phyloP scores from a whole-genome alignment of 2,329 filamentous ascomycete species.

The Cercospora canescens region DNA sequence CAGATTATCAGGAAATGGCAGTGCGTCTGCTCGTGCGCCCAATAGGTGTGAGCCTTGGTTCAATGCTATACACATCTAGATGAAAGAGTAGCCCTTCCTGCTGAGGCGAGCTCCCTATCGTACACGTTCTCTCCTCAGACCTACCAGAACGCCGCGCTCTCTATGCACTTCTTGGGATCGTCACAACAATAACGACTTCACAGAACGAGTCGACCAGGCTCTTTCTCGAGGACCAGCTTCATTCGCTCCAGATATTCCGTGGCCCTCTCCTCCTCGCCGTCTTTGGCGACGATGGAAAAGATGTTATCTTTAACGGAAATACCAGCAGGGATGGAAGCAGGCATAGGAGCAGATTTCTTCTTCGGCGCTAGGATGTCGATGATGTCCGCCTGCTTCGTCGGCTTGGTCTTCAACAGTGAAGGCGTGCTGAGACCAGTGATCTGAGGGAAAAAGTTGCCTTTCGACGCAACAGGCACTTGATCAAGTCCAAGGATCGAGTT shows the following conservation, averaged over 20 bases:
- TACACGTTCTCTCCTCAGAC: conserved; percentile 6
- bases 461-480: conserved; percentile 51
- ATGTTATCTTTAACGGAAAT: conserved; percentile 63
- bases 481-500: conserved; percentile 78
- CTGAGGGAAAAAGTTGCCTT: conserved; percentile 70
- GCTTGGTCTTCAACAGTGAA: conserved; percentile 36
- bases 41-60: background rate
- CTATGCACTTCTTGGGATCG: background rate
- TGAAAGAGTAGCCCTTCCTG: background rate
- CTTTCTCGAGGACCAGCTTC: conserved; percentile 78
- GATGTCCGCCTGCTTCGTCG: conserved; percentile 66
- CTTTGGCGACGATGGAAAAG: conserved; percentile 78
- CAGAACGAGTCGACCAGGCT: conserved; percentile 72
- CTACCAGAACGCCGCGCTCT: conserved; percentile 19
- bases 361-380: conserved; percentile 72
- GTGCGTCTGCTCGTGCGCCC: background rate
- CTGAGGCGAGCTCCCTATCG: background rate
- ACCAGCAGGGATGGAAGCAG: conserved; percentile 27
- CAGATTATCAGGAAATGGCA: background rate
- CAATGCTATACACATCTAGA: background rate
- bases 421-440: conserved; percentile 58
- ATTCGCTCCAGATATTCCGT: conserved; percentile 80
- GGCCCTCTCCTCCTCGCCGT: conserved; percentile 78
- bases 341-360: conserved; percentile 36
- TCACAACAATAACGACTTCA: conserved; percentile 26